A percentile compares a stretch with the other conserved stretches of the same genome.
phyloP scores from a whole-genome alignment of 805 yeast species.

The Barnettozyma pratensis region DNA sequence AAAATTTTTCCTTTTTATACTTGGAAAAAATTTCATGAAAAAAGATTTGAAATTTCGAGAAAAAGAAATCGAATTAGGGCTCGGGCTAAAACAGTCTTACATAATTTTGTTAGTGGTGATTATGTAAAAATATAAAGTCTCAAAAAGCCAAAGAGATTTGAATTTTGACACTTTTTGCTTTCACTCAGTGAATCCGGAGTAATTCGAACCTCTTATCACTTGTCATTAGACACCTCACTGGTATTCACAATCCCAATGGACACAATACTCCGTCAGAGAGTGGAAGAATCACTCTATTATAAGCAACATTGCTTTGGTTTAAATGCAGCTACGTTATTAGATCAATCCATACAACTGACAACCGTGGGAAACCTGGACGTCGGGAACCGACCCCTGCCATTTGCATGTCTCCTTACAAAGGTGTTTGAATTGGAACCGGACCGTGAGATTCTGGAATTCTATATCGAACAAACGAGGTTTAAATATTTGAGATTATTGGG shows the following conservation, averaged over 20 bases:
- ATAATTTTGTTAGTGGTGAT: not conserved
- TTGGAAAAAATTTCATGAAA: not conserved
- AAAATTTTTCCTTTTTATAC: constrained; percentile 2
- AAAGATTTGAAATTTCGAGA: not conserved
- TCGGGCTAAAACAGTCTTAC: not conserved
- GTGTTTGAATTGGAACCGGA: constrained; percentile 73
- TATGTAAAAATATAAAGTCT: too few species aligned
- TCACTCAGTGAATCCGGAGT: too few species aligned
- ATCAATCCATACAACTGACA: constrained; percentile 38
- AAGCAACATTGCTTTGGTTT: constrained; percentile 48
- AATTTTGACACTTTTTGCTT: too few species aligned
- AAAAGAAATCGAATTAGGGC: constrained; percentile 1
- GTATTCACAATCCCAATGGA: not conserved
- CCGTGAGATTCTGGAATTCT: constrained; percentile 47
- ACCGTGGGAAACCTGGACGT: constrained; percentile 57
- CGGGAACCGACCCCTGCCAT: constrained; percentile 59
- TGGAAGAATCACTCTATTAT: constrained; percentile 48
- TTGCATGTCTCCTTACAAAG: constrained; percentile 71
- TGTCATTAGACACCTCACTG: too few species aligned
- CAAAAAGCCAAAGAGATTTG: too few species aligned
- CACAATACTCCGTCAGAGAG: constrained; percentile 2
- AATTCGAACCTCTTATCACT: too few species aligned
- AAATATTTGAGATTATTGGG: constrained; percentile 71
- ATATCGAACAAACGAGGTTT: constrained; percentile 60
- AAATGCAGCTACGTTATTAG: constrained; percentile 45